Evolutionary conservation across 345 rosid genomes (phyloP).

Genomic region (Murraya koenigii): DNA sequence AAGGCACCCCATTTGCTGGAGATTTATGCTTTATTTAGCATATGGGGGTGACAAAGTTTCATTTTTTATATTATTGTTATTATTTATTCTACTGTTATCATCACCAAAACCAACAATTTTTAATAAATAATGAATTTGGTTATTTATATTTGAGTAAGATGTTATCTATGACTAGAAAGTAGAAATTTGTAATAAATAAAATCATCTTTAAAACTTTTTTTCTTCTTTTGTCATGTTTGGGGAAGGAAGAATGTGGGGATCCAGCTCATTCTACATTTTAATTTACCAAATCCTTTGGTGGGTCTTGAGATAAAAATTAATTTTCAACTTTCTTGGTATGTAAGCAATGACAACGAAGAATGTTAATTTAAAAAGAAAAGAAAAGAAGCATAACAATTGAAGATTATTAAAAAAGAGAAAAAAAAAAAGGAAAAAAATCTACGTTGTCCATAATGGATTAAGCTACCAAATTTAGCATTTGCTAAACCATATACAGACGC

Average conservation of each 20-base stretch:
- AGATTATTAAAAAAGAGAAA: not conserved
- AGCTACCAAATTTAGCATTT: too few species aligned
- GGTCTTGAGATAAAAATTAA: not conserved
- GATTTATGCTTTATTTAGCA: constrained; percentile 16
- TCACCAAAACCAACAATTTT: constrained; percentile 10
- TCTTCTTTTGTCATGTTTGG: not conserved
- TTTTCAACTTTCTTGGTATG: not conserved
- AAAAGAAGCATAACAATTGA: not conserved
- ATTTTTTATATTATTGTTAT: not conserved
- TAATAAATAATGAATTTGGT: too few species aligned
- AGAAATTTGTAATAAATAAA: not conserved
- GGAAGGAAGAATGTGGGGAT: not conserved
- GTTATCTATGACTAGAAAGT: too few species aligned
- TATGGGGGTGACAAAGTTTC: constrained; percentile 14
- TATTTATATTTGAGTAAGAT: too few species aligned
- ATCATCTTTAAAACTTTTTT: not conserved
- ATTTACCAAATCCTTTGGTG: not conserved
- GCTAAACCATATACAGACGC: too few species aligned
- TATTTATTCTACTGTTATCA: not conserved
- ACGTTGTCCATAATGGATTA: not conserved
- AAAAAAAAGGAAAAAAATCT: not conserved
- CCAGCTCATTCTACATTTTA: constrained; percentile 1
- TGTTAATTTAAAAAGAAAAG: not conserved
- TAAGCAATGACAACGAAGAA: not conserved
- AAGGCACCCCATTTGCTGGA: constrained; percentile 22